phyloP scores from a whole-genome alignment of 306 rosid genomes.

The Vicia sativa region DNA sequence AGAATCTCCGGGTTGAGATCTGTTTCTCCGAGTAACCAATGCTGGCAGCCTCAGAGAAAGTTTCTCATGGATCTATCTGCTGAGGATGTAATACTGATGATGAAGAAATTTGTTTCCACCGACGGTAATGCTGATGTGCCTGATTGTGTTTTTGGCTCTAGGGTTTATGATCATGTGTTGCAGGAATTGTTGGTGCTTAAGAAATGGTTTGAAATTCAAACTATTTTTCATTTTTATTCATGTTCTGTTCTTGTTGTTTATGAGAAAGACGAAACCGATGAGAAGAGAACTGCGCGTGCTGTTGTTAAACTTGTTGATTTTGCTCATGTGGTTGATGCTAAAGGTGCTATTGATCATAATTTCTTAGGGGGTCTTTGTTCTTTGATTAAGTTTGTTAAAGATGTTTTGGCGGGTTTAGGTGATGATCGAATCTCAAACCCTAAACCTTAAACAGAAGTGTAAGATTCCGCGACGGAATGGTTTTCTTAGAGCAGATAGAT shows the following conservation, averaged over 20 bases:
- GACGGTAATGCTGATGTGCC: conserved; percentile 43
- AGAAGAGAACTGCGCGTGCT: conserved; percentile 42
- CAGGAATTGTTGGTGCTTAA: conserved; percentile 66
- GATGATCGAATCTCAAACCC: background rate
- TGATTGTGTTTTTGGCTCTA: conserved; percentile 50
- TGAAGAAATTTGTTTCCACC: conserved; percentile 70
- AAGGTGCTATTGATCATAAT: conserved; percentile 82
- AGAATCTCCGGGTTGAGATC: conserved; percentile 74
- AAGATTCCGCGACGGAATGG: background rate
- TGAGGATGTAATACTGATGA: conserved; percentile 38
- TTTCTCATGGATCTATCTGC: conserved; percentile 37
- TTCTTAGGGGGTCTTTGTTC: conserved; percentile 94
- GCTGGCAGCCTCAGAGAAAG: conserved; percentile 57
- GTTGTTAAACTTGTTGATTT: conserved; percentile 74
- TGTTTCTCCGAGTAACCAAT: conserved; percentile 4
- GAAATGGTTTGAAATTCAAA: conserved; percentile 87
- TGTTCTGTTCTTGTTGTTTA: conserved; percentile 66
- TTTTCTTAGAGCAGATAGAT: background rate
- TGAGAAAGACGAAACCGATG: conserved; percentile 40
- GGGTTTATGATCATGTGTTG: conserved; percentile 63
- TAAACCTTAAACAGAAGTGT: background rate
- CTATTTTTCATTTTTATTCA: conserved; percentile 69
- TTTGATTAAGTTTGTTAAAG: conserved; percentile 67
- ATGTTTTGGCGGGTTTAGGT: conserved; percentile 39
- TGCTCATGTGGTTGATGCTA: conserved; percentile 68